Base-by-base conservation (phyloP, 352 stramenopile genomes). In the Phytophthora macrochlamydospora region DNA sequence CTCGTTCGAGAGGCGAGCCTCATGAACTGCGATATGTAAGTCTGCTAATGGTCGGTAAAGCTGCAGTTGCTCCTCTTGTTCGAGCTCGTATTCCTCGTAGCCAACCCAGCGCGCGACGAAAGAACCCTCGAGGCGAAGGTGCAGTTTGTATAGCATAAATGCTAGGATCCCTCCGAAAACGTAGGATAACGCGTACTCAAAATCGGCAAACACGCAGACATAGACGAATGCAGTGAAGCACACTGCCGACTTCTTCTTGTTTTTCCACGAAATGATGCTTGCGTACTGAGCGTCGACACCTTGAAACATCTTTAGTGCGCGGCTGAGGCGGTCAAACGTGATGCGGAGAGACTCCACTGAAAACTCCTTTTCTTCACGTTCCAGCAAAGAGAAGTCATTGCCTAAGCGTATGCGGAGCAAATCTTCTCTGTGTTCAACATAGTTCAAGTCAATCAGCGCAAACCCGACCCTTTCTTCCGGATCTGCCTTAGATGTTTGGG, bases 181-280 rank as follows among this genome's bases (percentile, higher is more conserved):
- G 56, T 94, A 90, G 7, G 83, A 86, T 7, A 87, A 69, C 12
- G 75, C 61, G 45, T 96, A 92, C 67, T 96, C 88, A 14, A 91
- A 72, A 52, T 96, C 67, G 9, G 90, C 68, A 54, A 84, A 88
- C 4, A 94, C 48, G 43, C 88, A 96, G n/a, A 55, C 61, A 31
- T 77, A 75, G 7, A 92, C 67, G 49, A 96, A 96, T 28, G 74
- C 49, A 38, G 63, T 49, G 35, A 96, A 81, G 52, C 73, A 83
- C 6, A 94, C 65, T 7, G 67, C 72, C 7, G 88, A 96, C 55
- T 91, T 93, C 54, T 83, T 87, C 53, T 82, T 90, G 78, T 93
- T 89, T 51, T 93, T 94, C 88, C 88, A 96, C 18, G 85, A 81
- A 56, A 96, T 96, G 13, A 96, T 76, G 33, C 88, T 78, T 32